phyloP scores from a whole-genome alignment of 495 filamentous ascomycete species.

The Neurospora sp. region DNA sequence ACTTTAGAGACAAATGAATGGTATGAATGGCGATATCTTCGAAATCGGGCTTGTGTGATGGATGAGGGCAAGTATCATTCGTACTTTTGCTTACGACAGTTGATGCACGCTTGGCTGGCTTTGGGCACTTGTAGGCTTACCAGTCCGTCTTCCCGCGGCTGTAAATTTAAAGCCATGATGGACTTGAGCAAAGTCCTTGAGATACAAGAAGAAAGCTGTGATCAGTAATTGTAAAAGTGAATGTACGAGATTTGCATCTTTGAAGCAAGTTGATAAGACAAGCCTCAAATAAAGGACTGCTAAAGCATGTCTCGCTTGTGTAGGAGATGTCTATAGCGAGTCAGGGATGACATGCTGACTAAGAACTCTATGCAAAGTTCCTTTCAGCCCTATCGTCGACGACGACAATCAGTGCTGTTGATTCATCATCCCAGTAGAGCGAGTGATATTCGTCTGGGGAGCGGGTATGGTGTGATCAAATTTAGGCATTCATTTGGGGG shows the following conservation, averaged over 20 bases:
- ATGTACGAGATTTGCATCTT: neutral
- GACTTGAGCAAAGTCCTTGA: neutral
- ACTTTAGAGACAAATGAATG: neutral
- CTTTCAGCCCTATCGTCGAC: neutral
- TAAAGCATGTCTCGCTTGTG: neutral
- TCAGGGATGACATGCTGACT: neutral
- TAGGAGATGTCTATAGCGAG: neutral
- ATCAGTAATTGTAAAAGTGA: neutral
- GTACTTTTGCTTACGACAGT: conserved; percentile 33
- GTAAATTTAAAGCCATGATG: neutral
- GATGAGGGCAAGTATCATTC: neutral
- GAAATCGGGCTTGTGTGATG: neutral
- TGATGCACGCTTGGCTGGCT: conserved; percentile 16
- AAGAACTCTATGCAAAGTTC: neutral
- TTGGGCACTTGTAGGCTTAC: neutral
- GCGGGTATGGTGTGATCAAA: neutral
- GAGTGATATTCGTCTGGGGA: neutral
- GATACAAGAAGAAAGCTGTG: neutral
- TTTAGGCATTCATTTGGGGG: neutral
- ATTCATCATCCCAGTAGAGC: neutral
- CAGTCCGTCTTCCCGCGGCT: neutral
- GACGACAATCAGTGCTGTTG: neutral
- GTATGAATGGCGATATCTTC: neutral
- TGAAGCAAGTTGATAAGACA: neutral
- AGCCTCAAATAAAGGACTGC: neutral